Conservation (phyloP, 495 filamentous ascomycete genomes). For the Cryomyces antarcticus region DNA sequence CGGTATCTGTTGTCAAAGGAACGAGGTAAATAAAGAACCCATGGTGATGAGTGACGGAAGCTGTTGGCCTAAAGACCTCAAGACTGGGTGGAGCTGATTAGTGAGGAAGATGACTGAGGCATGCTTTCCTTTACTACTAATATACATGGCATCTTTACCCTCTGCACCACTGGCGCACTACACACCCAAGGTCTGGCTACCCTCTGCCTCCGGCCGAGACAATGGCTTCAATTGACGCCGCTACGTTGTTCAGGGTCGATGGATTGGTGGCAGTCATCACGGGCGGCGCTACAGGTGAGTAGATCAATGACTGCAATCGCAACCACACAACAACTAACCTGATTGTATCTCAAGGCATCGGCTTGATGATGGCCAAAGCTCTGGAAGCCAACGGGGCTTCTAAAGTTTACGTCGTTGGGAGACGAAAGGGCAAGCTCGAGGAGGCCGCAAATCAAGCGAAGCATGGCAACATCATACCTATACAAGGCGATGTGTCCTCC, state of each 20-base stretch:
- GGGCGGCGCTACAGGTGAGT: constrained; percentile 34
- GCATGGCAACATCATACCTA: constrained; percentile 18
- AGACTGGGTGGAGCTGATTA: too few species aligned
- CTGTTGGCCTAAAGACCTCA: too few species aligned
- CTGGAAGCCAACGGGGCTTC: constrained; percentile 41
- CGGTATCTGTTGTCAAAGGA: too few species aligned
- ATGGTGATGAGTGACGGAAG: too few species aligned
- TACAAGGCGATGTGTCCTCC: constrained; percentile 24
- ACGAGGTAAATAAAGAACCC: too few species aligned
- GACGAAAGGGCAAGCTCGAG: constrained; percentile 25
- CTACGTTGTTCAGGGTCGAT: constrained; percentile 32
- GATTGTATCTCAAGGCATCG: constrained; percentile 31
- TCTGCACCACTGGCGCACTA: too few species aligned
- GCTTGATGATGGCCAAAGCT: constrained; percentile 41
- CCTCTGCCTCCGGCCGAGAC: too few species aligned
- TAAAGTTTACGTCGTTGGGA: constrained; percentile 49
- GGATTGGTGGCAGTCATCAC: constrained; percentile 42
- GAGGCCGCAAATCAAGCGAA: constrained; percentile 5
- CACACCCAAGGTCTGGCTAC: too few species aligned
- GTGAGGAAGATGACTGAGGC: too few species aligned
- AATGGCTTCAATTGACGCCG: not conserved
- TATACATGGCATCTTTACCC: too few species aligned
- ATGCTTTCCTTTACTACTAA: too few species aligned
- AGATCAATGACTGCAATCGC: not conserved
- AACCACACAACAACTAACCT: not conserved